Evolutionary conservation across 768 basidiomycete species (phyloP).

Genomic region (Trametopsis cervina): DNA sequence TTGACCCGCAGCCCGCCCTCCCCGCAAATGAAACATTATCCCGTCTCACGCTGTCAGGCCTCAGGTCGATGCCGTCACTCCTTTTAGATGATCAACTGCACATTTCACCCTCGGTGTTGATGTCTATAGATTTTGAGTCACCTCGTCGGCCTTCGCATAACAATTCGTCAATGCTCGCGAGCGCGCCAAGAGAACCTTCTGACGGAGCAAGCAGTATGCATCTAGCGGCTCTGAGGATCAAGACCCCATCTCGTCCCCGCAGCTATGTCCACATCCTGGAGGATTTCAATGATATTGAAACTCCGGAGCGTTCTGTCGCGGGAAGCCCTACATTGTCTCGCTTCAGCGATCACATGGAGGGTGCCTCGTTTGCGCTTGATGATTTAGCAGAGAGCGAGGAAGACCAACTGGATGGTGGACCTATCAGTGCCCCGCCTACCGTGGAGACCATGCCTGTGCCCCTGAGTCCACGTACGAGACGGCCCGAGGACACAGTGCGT

Average conservation of each 20-base stretch:
- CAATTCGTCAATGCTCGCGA: slow-evolving; percentile 13
- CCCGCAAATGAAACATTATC: slow-evolving; percentile 24
- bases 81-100: slow-evolving; percentile 24
- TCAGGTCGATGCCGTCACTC: slow-evolving; percentile 52
- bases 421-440: not conserved
- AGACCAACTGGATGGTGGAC: slow-evolving; percentile 1
- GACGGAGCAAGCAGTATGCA: slow-evolving; percentile 4
- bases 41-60: slow-evolving; percentile 42
- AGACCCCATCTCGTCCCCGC: slow-evolving; percentile 36
- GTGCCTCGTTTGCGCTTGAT: slow-evolving; percentile 16
- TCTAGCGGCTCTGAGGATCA: slow-evolving; percentile 24
- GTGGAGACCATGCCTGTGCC: not conserved
- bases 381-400: slow-evolving; percentile 20
- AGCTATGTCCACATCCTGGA: slow-evolving; percentile 65
- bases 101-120: slow-evolving; percentile 27
- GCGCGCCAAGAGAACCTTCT: slow-evolving; percentile 3
- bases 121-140: slow-evolving; percentile 32
- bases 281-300: slow-evolving; percentile 39
- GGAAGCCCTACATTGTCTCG: slow-evolving; percentile 22
- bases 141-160: slow-evolving; percentile 17
- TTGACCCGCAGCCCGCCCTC: slow-evolving; percentile 20
- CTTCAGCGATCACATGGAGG: slow-evolving; percentile 21
- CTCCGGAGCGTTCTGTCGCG: slow-evolving; percentile 2
- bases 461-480: slow-evolving; percentile 3
- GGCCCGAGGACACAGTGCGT: slow-evolving; percentile 55